Base-by-base conservation (phyloP, 495 filamentous ascomycete species). In the Bathelium albidoporum region DNA sequence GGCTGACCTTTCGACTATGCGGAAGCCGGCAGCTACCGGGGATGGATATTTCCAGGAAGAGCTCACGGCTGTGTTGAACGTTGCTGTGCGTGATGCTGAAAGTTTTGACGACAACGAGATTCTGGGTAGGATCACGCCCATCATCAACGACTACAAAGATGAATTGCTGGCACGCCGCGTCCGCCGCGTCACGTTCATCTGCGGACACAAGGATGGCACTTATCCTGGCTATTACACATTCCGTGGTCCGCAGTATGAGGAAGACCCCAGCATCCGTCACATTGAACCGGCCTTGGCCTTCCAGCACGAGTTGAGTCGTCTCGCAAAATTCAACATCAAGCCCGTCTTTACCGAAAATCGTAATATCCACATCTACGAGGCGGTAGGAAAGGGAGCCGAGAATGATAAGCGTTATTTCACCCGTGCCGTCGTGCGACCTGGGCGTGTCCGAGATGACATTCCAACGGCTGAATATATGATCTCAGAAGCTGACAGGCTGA, bases 211-310 rank as follows among this genome's bases (percentile, higher is more conserved):
- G 68, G 88, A 97, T 72, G 95, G 95, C 52, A 89, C 91, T 28
- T 97, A 97, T 73, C 94, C 95, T 32, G 90, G 89, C 22, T 97
- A 98, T 82, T 97, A 87, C 80, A 98, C 94, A 43, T 97, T 97
- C 89, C 87, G 94, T 69, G 92, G 92, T 2, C 92, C 95, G 36
- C 76, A 80, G 59, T 97, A 94, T 75, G 81, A 83, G 59, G 94
- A 98, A 76, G 94, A 97, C 69, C 82, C 88, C 72, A 94, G 87
- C 72, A 97, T 98, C 75, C 93, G 94, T 78, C 95, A 98, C 77
- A 92, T 85, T 64, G 94, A 98, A 77, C 94, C 94, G 45, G 93
- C 94, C 59, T 79, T 96, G 70, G 91, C 94, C 70, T 98, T 97
- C 89, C 94, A 98, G 81, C 86, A 97, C 69, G 94, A 98, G 75